Evolutionary conservation across 1,284 basidiomycete species (phyloP), one percentile per base, ranked within the genome.

Genomic region (Moesziomyces antarcticus): DNA sequence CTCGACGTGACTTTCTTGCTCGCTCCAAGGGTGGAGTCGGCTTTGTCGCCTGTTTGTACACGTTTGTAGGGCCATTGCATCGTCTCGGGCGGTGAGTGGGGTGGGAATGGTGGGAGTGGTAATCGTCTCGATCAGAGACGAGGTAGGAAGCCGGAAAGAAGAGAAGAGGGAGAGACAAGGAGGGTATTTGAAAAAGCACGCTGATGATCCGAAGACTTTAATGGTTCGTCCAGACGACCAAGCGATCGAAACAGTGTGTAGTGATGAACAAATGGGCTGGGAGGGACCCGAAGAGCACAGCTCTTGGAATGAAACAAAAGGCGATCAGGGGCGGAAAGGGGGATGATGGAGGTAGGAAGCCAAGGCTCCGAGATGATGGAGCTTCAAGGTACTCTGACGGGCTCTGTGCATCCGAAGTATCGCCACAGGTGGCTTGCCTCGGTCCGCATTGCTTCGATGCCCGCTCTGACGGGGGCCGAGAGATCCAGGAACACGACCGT

Each of bases 271-370:
- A 33, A 33, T 18, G 49, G 53, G 52, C 53, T 16, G 20, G 22
- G 40, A 49, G 13, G 8, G 27, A 51, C 56, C 56, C 48, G 42
- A 67, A 64, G 68, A 71, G 68, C 61, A 54, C 68, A 71, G 62
- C 68, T 71, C 68, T 61, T 50, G 42, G 3, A 52, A 60, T 53
- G 52, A 62, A 66, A 72, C 51, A 43, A 52, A 66, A 63, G 35
- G 40, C n/a, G 54, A 53, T 42, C 22, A n/a, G 35, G 41, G 41
- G 44, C 22, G 22, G 24, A 44, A 33, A 42, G 25, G 48, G 40
- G 37, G 55, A 66, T 62, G 69, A 48, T 66, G 69, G 63, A 52
- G 46, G 57, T 46, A 24, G 30, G 33, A n/a, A 35, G 37, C n/a
- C 8, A 60, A 50, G 50, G 14, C 14, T 22, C 33, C 46, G 30